Conservation (phyloP, 495 filamentous ascomycete genomes). For the Aspergillus baeticus region DNA sequence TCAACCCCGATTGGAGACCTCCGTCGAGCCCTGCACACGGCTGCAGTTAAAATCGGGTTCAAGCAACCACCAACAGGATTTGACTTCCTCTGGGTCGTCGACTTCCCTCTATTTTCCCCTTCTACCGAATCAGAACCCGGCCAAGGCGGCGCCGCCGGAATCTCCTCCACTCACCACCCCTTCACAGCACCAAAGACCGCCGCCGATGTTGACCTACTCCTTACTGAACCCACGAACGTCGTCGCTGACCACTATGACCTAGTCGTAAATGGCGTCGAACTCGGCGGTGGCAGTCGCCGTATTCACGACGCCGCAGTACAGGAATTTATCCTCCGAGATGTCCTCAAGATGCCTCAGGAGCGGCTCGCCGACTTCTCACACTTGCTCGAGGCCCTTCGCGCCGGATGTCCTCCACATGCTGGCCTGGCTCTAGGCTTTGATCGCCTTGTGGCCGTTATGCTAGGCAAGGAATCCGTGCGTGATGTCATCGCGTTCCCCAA, state of each 20-base stretch:
- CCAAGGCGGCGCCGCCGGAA: conserved; percentile 75
- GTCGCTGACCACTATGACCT: conserved; percentile 89
- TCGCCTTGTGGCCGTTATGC: conserved; percentile 78
- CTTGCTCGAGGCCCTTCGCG: conserved; percentile 74
- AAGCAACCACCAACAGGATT: conserved; percentile 55
- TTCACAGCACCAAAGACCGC: conserved; percentile 83
- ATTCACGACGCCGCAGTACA: conserved; percentile 87
- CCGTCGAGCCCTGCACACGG: conserved; percentile 66
- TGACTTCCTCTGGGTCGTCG: conserved; percentile 76
- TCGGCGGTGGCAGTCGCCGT: conserved; percentile 89
- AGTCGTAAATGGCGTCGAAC: conserved; percentile 91
- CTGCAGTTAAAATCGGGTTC: conserved; percentile 58
- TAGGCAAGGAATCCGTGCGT: conserved; percentile 68
- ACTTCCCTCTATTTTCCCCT: conserved; percentile 90
- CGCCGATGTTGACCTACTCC: conserved; percentile 72
- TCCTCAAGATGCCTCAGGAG: conserved; percentile 64
- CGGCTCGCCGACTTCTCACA: conserved; percentile 78
- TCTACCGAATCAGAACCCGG: conserved; percentile 68
- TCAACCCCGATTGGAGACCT: conserved; percentile 80
- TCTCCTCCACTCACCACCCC: conserved; percentile 90
- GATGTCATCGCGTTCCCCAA: conserved; percentile 99
- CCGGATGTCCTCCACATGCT: conserved; percentile 96
- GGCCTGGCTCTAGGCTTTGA: conserved; percentile 93
- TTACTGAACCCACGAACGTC: conserved; percentile 67
- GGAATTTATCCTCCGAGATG: conserved; percentile 76